Percentiles rank a stretch among this genome's conserved stretches.
phyloP scores from a whole-genome alignment of 257 asterid species.

The Solanum bulbocastanum region DNA sequence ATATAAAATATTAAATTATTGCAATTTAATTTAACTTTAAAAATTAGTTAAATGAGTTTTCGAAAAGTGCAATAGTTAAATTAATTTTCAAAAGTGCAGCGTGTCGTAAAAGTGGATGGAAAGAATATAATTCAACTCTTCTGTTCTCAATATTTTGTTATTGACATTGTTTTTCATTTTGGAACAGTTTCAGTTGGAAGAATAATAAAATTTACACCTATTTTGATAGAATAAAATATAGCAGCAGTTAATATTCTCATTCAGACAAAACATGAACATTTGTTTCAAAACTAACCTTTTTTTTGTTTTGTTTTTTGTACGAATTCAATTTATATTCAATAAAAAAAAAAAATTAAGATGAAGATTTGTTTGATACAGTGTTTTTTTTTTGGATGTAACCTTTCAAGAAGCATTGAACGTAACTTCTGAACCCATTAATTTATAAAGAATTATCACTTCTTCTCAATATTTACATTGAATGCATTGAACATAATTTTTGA shows the following conservation, averaged over 20 bases:
- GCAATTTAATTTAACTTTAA: too few relatives aligned
- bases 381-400: background rate
- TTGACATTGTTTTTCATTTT: background rate
- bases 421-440: background rate
- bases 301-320: background rate
- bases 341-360: background rate
- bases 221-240: background rate
- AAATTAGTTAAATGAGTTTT: too few relatives aligned
- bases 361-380: too few relatives aligned
- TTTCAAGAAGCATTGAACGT: background rate
- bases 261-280: background rate
- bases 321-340: background rate
- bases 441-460: background rate
- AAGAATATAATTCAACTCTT: too few relatives aligned
- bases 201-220: background rate
- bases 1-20: too few relatives aligned
- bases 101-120: too few relatives aligned
- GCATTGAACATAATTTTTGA: background rate
- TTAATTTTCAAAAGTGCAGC: too few relatives aligned
- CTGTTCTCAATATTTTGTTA: background rate
- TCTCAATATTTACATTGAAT: background rate
- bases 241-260: background rate
- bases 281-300: background rate
- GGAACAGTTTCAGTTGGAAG: background rate
- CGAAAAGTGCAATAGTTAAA: too few relatives aligned